Conservation (phyloP, 495 filamentous ascomycete species). For the Tuber borchii region DNA sequence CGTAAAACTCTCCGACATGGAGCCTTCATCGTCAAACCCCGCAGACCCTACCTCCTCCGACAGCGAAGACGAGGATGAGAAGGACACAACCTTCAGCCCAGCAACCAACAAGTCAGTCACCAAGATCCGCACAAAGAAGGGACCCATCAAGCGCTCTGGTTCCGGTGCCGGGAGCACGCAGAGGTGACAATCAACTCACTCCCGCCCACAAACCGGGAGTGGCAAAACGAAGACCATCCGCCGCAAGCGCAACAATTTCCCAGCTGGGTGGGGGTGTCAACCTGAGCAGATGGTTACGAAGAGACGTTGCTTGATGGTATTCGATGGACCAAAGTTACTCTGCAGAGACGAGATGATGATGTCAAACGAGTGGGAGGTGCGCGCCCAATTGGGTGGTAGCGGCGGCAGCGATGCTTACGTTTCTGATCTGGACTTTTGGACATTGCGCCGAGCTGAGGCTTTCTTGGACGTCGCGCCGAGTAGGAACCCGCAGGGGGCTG, state of each 20-base stretch:
- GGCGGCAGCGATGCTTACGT: slow-evolving; percentile 57
- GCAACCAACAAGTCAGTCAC: slow-evolving; percentile 47
- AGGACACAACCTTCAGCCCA: slow-evolving; percentile 56
- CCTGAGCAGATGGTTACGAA: slow-evolving; percentile 92
- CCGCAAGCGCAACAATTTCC: slow-evolving; percentile 88
- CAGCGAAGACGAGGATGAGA: slow-evolving; percentile 51
- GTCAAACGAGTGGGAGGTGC: slow-evolving; percentile 85
- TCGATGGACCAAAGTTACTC: slow-evolving; percentile 77
- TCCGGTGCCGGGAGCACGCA: slow-evolving; percentile 48
- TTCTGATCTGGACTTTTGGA: slow-evolving; percentile 89
- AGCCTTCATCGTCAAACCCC: slow-evolving; percentile 19
- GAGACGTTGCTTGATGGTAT: slow-evolving; percentile 90
- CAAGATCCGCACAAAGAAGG: slow-evolving; percentile 39
- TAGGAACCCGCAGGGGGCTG: slow-evolving; percentile 21
- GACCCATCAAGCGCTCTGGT: slow-evolving; percentile 38
- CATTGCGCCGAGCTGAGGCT: slow-evolving; percentile 75
- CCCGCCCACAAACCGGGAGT: slow-evolving; percentile 44
- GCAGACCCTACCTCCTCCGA: slow-evolving; percentile 26
- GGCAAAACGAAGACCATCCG: slow-evolving; percentile 41
- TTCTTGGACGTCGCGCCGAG: slow-evolving; percentile 46
- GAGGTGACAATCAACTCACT: slow-evolving; percentile 58
- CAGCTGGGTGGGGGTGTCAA: slow-evolving; percentile 83
- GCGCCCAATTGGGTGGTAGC: slow-evolving; percentile 55
- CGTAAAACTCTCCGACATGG: slow-evolving; percentile 38
- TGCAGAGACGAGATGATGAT: slow-evolving; percentile 99